Conservation (phyloP, 176 grass and related monocot species). For the Miscanthus lutarioriparius region DNA sequence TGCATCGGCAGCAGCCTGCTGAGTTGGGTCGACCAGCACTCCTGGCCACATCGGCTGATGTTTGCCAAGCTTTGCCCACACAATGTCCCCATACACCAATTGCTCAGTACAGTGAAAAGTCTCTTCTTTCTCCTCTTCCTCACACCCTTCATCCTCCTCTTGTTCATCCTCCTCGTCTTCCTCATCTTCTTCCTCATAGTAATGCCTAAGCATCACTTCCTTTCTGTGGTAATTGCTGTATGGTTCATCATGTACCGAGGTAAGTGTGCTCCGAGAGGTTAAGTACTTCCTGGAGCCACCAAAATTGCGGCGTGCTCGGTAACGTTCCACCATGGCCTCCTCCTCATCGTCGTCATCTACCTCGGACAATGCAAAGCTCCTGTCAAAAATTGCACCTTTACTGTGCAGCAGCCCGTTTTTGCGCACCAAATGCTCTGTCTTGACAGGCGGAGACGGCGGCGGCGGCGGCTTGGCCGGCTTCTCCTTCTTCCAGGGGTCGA, state of each 20-base stretch:
- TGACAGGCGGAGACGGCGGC: conserved; percentile 8
- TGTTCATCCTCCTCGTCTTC: conserved; percentile 23
- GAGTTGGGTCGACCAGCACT: conserved; percentile 71
- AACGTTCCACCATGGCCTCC: conserved; percentile 41
- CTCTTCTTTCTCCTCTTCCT: conserved; percentile 33
- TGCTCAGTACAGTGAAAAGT: conserved; percentile 17
- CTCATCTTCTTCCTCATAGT: conserved; percentile 23
- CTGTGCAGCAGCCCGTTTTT: conserved; percentile 20
- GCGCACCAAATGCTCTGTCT: conserved; percentile 26
- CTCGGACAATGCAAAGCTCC: conserved; percentile 41
- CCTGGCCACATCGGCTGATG: conserved; percentile 79
- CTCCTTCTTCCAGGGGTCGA: conserved; percentile 91
- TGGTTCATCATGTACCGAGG: conserved; percentile 34
- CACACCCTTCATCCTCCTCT: conserved; percentile 23
- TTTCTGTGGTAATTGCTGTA: conserved; percentile 24
- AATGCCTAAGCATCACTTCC: conserved; percentile 31
- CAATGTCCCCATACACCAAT: conserved; percentile 78
- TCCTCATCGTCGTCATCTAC: conserved; percentile 40
- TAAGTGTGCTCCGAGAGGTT: conserved; percentile 51
- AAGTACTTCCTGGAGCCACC: conserved; percentile 55
- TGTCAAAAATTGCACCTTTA: conserved; percentile 38
- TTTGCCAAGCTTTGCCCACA: conserved; percentile 88
- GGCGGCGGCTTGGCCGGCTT: conserved; percentile 41
- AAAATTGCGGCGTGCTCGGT: conserved; percentile 53
- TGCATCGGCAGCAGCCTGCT: conserved; percentile 50